Conservation (phyloP, 192 early-diverging fungal species). For the Mortierella antarctica region DNA sequence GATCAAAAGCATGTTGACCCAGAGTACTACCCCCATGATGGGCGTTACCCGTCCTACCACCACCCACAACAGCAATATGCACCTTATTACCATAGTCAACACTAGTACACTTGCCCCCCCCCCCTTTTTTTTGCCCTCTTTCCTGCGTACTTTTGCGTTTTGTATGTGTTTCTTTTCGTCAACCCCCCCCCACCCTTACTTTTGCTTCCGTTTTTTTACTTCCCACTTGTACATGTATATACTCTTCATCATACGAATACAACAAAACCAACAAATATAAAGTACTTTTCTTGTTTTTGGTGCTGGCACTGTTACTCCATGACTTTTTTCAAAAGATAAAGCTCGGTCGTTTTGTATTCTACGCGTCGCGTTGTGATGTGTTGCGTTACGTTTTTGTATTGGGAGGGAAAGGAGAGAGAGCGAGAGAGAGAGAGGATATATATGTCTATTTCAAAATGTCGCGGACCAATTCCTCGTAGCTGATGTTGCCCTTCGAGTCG, state of each 20-base stretch:
- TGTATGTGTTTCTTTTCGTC: not conserved
- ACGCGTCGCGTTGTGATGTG: not conserved
- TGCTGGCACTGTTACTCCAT: not conserved
- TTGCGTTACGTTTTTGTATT: slow-evolving; percentile 3
- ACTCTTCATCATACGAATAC: not conserved
- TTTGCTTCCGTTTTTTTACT: not conserved
- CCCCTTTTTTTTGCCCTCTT: slow-evolving; percentile 3
- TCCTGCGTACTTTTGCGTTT: slow-evolving; percentile 10
- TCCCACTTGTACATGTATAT: not conserved
- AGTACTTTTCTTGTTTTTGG: not conserved
- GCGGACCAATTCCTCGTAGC: slow-evolving; percentile 69
- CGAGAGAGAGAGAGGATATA: not conserved
- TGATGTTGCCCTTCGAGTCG: slow-evolving; percentile 83
- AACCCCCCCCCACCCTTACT: not conserved
- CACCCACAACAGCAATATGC: slow-evolving; percentile 22
- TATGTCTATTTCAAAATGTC: slow-evolving; percentile 19
- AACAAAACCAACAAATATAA: not conserved
- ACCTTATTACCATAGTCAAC: slow-evolving; percentile 15
- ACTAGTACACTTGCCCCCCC: slow-evolving; percentile 1
- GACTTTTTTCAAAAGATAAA: no score
- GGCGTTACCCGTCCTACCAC: slow-evolving; percentile 18
- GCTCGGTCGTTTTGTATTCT: no score
- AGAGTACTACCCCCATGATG: slow-evolving; percentile 23
- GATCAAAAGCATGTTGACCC: slow-evolving; percentile 29
- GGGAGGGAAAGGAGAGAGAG: no score